A percentile compares a stretch with the other conserved stretches of the same genome.
Conservation (phyloP, 805 yeast genomes). For the Ogataea pini region DNA sequence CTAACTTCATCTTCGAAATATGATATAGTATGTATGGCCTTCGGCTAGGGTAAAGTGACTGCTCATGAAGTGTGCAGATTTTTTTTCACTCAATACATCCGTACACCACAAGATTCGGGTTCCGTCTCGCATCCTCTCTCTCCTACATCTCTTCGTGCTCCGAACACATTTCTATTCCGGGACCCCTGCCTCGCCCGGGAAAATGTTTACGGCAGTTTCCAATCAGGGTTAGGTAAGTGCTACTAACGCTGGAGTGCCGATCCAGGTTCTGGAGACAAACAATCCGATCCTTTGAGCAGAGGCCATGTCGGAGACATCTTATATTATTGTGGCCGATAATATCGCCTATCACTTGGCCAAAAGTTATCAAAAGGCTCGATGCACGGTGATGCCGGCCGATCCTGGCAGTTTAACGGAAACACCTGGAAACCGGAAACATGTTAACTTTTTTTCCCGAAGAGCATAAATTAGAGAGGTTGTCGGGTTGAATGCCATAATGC, state of each 20-base stretch:
- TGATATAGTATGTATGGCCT: no score
- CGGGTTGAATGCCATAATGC: no score
- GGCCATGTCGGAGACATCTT: neutral
- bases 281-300: no score
- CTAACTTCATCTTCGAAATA: no score
- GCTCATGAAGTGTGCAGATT: neutral
- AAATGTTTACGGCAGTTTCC: no score
- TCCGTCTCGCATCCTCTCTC: neutral
- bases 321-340: neutral
- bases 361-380: slow-evolving; percentile 1
- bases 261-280: no score
- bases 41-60: no score
- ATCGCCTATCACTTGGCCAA: neutral
- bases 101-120: neutral
- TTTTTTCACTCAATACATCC: neutral
- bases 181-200: no score
- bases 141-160: neutral
- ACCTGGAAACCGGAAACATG: slow-evolving; percentile 5
- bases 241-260: no score
- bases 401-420: slow-evolving; percentile 1
- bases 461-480: no score
- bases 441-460: neutral
- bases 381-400: slow-evolving; percentile 9
- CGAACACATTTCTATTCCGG: neutral
- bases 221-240: no score